Conservation (phyloP, 2,329 filamentous ascomycete genomes). For the Trichoderma lentiforme region DNA sequence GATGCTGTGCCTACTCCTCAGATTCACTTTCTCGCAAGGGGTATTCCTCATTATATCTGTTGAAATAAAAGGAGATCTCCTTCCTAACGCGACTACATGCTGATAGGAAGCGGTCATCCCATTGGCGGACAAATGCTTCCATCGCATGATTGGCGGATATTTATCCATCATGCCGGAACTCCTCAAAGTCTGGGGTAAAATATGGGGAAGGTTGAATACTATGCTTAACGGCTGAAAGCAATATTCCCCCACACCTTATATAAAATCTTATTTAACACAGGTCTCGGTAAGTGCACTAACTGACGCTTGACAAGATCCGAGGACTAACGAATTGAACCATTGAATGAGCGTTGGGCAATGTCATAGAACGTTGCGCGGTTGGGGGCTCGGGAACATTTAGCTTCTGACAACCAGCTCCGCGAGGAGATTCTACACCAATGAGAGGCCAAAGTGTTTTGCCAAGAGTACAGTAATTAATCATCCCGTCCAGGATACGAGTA, state of each 20-base stretch:
- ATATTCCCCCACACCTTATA: background rate
- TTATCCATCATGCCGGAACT: background rate
- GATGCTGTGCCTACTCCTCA: background rate
- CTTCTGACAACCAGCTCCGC: background rate
- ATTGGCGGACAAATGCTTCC: conserved; percentile 14
- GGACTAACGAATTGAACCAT: background rate
- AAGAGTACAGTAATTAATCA: background rate
- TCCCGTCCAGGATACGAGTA: background rate
- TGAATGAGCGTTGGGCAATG: background rate
- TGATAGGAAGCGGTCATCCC: background rate
- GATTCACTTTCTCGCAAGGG: background rate
- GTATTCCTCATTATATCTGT: background rate
- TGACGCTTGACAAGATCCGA: background rate
- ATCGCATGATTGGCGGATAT: conserved; percentile 14
- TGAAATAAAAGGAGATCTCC: conserved; percentile 2
- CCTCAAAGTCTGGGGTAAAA: conserved; percentile 1
- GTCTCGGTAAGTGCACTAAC: background rate
- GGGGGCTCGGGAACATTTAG: background rate
- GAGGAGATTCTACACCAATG: conserved; percentile 11
- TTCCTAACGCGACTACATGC: background rate
- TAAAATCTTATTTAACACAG: background rate
- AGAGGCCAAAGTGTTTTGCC: background rate
- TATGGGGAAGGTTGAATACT: conserved; percentile 1
- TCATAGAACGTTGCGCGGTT: background rate
- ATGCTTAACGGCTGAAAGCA: conserved; percentile 5